A percentile compares a stretch with the other conserved stretches of the same genome.
These are phyloP conservation scores for Chenopodium formosanum DNA, from an alignment of 148 eudicot genomes.

Conservation along the genomic window DNA sequence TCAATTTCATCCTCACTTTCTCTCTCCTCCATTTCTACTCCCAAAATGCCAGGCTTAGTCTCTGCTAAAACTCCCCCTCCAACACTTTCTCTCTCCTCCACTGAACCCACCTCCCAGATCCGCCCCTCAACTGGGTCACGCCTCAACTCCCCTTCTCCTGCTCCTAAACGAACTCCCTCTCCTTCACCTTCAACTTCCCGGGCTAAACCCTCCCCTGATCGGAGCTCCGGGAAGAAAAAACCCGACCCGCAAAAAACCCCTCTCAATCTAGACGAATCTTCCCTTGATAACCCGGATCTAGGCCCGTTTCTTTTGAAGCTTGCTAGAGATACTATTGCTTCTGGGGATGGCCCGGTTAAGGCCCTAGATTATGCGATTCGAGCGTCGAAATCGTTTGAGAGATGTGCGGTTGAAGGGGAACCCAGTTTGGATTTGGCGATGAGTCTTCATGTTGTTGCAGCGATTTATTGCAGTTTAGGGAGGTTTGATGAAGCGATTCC, in stretches of 20 bases:
- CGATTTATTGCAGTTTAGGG: constrained; percentile 88
- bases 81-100: constrained; percentile 47
- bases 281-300: constrained; percentile 94
- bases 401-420: constrained; percentile 63
- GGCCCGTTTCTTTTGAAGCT: constrained; percentile 86
- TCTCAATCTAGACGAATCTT: constrained; percentile 52
- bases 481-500: constrained; percentile 84
- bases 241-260: constrained; percentile 12
- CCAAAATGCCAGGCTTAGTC: constrained; percentile 76
- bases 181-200: constrained; percentile 88
- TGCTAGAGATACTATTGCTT: constrained; percentile 80
- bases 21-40: not conserved
- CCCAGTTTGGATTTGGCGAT: constrained; percentile 82
- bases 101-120: constrained; percentile 40
- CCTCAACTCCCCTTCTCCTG: constrained; percentile 40
- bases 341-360: constrained; percentile 81
- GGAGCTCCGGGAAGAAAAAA: constrained; percentile 71
- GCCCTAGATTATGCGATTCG: constrained; percentile 82
- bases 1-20: too few relatives aligned
- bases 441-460: constrained; percentile 89
- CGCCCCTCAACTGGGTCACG: constrained; percentile 38
- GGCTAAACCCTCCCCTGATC: constrained; percentile 79
- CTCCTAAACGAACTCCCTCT: constrained; percentile 55
- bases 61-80: constrained; percentile 82
- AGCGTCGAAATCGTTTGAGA: constrained; percentile 79